Evolutionary conservation across 2,329 filamentous ascomycete species (phyloP), one percentile per base, ranked within the genome.

Genomic region (Dactylonectria estremocensis): DNA sequence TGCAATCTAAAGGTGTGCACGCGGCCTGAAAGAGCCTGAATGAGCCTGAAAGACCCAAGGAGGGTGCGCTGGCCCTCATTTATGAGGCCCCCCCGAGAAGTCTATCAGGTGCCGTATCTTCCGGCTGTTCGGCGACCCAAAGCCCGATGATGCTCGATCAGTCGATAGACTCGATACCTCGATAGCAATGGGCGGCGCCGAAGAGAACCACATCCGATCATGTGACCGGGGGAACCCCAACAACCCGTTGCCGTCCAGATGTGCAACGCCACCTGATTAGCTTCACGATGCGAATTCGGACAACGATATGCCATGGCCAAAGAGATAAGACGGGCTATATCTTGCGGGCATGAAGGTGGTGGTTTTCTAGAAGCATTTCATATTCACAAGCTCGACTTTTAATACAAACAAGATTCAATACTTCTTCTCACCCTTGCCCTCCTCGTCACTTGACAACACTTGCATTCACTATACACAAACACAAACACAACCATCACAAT

Each of bases 381-480:
- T n/a, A n/a, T n/a, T n/a, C 16, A 43, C 16, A n/a, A 43, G 40
- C 16, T 28, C 24, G 24, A 28, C 24, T 7, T 28, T 28, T 28
- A 28, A 7, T 28, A 28, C 24, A 28, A 28, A 5, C 24, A 28
- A 28, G 24, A 28, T 28, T 28, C 24, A 28, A 28, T 28, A 60
- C 31, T 53, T 50, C 45, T 37, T 37, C 24, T 28, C 24, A 28
- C 7, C 24, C 24, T 28, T 28, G 24, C 7, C 7, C 24, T 28
- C 24, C 7, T 28, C 7, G 24, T 5, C 24, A 28, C 7, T 7
- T 28, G 7, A 28, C n/a, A n/a, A n/a, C n/a, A n/a, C 7, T 7
- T 28, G 7, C 24, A 7, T 28, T 7, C 24, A 49, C 55, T 52
- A 54, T 31, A 64, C 66, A 66, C 61, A 61, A 24, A 61, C 48